Conservation (phyloP, 352 stramenopile genomes). For the Phytophthora boehmeriae region DNA sequence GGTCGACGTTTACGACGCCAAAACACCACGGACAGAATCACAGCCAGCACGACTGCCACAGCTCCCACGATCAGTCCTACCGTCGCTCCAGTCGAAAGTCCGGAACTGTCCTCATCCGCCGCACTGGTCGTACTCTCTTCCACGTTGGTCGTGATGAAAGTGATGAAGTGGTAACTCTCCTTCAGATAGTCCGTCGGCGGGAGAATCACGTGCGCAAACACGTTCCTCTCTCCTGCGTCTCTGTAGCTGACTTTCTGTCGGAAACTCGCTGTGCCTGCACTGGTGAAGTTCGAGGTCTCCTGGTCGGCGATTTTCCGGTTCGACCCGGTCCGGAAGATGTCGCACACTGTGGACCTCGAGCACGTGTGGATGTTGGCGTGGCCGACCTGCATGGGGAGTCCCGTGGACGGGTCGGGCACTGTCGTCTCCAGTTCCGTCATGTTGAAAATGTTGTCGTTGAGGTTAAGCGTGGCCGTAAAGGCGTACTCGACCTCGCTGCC, state of each 20-base stretch:
- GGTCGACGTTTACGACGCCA: constrained; percentile 51
- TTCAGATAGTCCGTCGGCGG: constrained; percentile 54
- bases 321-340: constrained; percentile 70
- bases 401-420: constrained; percentile 59
- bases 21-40: constrained; percentile 67
- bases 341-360: constrained; percentile 65
- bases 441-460: constrained; percentile 69
- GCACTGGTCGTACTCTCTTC: constrained; percentile 24
- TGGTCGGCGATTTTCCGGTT: constrained; percentile 73
- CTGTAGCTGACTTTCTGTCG: constrained; percentile 62
- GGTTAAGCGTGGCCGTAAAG: constrained; percentile 79
- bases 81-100: constrained; percentile 46
- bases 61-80: constrained; percentile 54
- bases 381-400: constrained; percentile 64
- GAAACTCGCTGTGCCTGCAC: constrained; percentile 56
- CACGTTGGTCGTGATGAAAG: constrained; percentile 64
- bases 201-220: constrained; percentile 82
- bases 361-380: constrained; percentile 84
- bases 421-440: constrained; percentile 63
- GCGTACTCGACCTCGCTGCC: constrained; percentile 58
- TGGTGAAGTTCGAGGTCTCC: constrained; percentile 82
- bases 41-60: constrained; percentile 44
- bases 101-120: constrained; percentile 19
- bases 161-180: constrained; percentile 81
- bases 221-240: constrained; percentile 60